Base-by-base conservation (phyloP, 768 basidiomycete species). In the Thelephora ganbajun region DNA sequence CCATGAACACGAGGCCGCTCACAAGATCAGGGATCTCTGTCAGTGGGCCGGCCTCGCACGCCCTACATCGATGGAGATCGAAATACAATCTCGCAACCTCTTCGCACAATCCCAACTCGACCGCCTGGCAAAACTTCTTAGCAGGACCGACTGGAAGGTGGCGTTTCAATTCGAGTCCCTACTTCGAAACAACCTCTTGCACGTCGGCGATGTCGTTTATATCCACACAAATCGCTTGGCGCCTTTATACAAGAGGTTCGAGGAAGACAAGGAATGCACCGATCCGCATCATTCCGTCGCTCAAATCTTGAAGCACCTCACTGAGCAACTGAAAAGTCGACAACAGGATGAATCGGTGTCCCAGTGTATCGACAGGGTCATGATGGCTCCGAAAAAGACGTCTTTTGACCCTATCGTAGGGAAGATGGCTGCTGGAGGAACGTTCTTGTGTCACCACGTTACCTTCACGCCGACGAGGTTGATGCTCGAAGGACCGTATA, bases 111-210 rank as follows among this genome's bases (percentile, higher is more conserved):
- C 62, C 51, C 61, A 64, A 4, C 66, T 88, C 2, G 61, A 69
- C 50, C 62, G 61, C 7, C 57, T 84, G 7, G 63, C 66, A 13
- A 57, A 55, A 13, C 69, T 68, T 62, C 53, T 83, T 37, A 59
- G 59, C 26, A 61, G 59, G 3, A 69, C 80, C 42, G 66, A 72
- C 12, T 89, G 83, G 82, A 61, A 66, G 3, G 69, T 86, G 30
- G 81, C 79, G 0, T 91, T 88, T 57, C 88, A 91, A 60, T 63
- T 88, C 23, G 85, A 85, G 58, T 73, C 77, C 0, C 65, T 87
- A 11, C 59, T 90, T 5, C 75, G 67, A 19, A 83, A 81, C 50
- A 73, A 74, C 0, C 61, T 75, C 16, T 66, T 89, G 18, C 75
- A 78, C 50, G 78, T 83, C 0, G 61, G 62, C 6, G 81, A 86